Evolutionary conservation across 139 green algal species (phyloP), one percentile per base, ranked within the genome.

Genomic region (Coelastrella sp.): DNA sequence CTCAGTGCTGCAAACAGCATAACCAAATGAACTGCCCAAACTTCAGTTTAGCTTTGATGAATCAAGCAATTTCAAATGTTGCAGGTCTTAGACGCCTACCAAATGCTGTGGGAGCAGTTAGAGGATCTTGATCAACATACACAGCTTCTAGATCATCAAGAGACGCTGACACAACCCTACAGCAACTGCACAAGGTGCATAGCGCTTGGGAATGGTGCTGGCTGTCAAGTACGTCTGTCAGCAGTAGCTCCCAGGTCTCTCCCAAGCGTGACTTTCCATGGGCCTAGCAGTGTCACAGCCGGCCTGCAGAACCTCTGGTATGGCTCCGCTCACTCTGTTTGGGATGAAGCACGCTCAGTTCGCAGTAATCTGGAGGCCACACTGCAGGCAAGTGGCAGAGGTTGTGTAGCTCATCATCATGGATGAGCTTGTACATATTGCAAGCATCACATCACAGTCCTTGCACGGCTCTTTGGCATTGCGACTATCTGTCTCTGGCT

Each of bases 141-240:
- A n/a, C 78, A 77, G 32, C 67, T 89, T 34, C 41, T 89, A 40
- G 85, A 89, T 78, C 85, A 77, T 1, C 78, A 76, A 41, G 57
- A 75, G 45, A 40, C 68, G 40, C 4, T 86, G 6, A 41, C 77
- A 8, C 68, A 51, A 23, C 68, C 35, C 3, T 75, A 32, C 63
- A 82, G 23, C 62, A 60, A 50, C 51, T 76, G 72, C 60, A 37
- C 9, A 21, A 62, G 60, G 62, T 83, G 86, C 30, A 63, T 89
- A 13, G 79, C 79, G 6, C 73, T 87, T n/a, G 69, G 71, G 15
- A 72, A 62, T 48, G 81, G 81, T 13, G 37, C 37, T 13, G 77
- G 79, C 45, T 78, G 48, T 15, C 86, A 89, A 35, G 72, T 89
- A 48, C 37, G 45, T 30, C 72, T 89, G 60, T 75, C 79, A 40